Evolutionary conservation across 495 filamentous ascomycete species (phyloP).

Genomic region (Penicillium mononematosum): DNA sequence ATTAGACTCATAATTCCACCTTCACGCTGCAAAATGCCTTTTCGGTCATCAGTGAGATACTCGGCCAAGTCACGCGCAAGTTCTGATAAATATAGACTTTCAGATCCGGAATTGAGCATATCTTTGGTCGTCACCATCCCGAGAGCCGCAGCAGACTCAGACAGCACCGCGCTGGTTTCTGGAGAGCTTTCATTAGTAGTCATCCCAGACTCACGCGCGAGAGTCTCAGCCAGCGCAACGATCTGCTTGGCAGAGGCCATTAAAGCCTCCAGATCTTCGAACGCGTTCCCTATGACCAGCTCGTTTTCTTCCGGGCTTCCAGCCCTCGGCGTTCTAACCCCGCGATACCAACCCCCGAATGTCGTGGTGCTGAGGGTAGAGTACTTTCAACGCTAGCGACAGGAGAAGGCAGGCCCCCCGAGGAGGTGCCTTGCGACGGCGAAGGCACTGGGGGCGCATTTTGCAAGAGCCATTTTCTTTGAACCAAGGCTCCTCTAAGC

Average conservation of each 20-base stretch:
- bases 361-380: slow-evolving; percentile 39
- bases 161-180: slow-evolving; percentile 71
- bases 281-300: slow-evolving; percentile 86
- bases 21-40: slow-evolving; percentile 75
- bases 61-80: slow-evolving; percentile 88
- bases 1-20: slow-evolving; percentile 94
- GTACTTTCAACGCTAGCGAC: slow-evolving; percentile 18
- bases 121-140: slow-evolving; percentile 93
- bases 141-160: slow-evolving; percentile 79
- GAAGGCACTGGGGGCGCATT: slow-evolving; percentile 86
- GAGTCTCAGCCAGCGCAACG: slow-evolving; percentile 85
- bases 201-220: slow-evolving; percentile 67
- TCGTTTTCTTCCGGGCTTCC: slow-evolving; percentile 89
- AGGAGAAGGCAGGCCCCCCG: slow-evolving; percentile 19
- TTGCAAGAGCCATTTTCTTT: slow-evolving; percentile 94
- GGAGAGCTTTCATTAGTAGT: slow-evolving; percentile 53
- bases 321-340: slow-evolving; percentile 82
- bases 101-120: slow-evolving; percentile 64
- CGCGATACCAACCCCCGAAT: slow-evolving; percentile 81
- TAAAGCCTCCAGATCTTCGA: slow-evolving; percentile 93
- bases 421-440: slow-evolving; percentile 44
- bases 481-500: slow-evolving; percentile 79
- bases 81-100: slow-evolving; percentile 67
- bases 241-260: slow-evolving; percentile 98
- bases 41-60: slow-evolving; percentile 86